These are phyloP conservation scores for Goffeauzyma gilvescens DNA, from an alignment of 768 basidiomycete species.

Conservation along the genomic window DNA sequence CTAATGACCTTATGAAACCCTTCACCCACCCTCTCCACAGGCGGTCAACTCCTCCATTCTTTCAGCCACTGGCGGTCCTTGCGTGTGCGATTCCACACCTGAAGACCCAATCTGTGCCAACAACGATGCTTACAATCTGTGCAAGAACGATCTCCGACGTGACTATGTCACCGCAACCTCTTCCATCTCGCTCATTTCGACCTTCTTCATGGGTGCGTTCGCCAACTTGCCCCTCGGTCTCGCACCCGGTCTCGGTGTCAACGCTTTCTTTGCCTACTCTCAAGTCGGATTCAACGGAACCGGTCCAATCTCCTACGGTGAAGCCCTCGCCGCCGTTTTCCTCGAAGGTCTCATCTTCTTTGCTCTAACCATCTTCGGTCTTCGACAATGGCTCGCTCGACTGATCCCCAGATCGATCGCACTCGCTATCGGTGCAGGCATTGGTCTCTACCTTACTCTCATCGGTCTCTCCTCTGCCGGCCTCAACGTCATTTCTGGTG, in stretches of 20 bases:
- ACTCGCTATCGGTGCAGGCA: conserved; percentile 65
- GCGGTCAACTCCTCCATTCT: conserved; percentile 71
- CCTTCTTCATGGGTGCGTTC: conserved; percentile 61
- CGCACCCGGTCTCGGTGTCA: conserved; percentile 67
- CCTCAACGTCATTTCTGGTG: conserved; percentile 56
- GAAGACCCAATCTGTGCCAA: conserved; percentile 34
- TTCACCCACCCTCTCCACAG: background rate
- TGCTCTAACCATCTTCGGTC: conserved; percentile 54
- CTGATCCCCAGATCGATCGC: conserved; percentile 76
- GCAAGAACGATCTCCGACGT: conserved; percentile 37
- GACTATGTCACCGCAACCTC: conserved; percentile 73
- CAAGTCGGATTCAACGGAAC: conserved; percentile 64
- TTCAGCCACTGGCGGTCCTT: conserved; percentile 58
- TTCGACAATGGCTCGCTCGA: conserved; percentile 75
- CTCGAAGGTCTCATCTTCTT: conserved; percentile 78
- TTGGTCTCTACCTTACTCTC: conserved; percentile 74
- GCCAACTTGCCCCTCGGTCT: conserved; percentile 76
- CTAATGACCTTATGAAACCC: background rate
- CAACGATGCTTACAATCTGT: conserved; percentile 22
- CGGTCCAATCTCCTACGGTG: conserved; percentile 48
- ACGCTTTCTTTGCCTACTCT: conserved; percentile 61
- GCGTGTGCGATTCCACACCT: conserved; percentile 43
- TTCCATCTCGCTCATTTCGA: conserved; percentile 52
- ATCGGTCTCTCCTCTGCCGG: conserved; percentile 54
- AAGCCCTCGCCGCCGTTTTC: conserved; percentile 70